Evolutionary conservation across 441 rosid genomes (phyloP).

Genomic region (Cnidoscolus chayamansa): DNA sequence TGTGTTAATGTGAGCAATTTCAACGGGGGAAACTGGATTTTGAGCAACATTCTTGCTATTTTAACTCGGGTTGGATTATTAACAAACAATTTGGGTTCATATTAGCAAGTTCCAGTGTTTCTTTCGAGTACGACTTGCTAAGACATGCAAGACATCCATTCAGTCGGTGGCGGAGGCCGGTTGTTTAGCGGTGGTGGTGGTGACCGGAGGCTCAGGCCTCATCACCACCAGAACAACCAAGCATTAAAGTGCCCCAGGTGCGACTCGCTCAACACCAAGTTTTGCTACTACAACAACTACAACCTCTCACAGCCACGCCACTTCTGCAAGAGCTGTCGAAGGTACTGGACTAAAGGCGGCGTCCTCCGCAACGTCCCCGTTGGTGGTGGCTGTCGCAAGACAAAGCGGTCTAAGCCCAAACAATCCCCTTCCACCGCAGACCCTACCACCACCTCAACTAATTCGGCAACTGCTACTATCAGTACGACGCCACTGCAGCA

Average conservation of each 20-base stretch:
- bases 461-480: slow-evolving; percentile 12
- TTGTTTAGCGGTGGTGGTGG: slow-evolving; percentile 43
- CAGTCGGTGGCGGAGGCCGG: slow-evolving; percentile 39
- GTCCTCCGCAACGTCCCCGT: slow-evolving; percentile 92
- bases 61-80: not conserved
- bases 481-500: slow-evolving; percentile 4
- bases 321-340: slow-evolving; percentile 87
- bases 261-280: slow-evolving; percentile 77
- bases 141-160: slow-evolving; percentile 54
- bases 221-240: slow-evolving; percentile 56
- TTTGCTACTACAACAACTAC: slow-evolving; percentile 91
- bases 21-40: not conserved
- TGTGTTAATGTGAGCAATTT: not conserved
- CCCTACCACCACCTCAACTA: slow-evolving; percentile 10
- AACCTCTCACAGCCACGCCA: slow-evolving; percentile 94
- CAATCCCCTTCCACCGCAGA: slow-evolving; percentile 19
- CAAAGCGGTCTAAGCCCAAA: slow-evolving; percentile 62
- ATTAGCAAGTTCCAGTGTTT: not conserved
- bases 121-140: not conserved
- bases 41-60: not conserved
- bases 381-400: slow-evolving; percentile 91
- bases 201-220: slow-evolving; percentile 68
- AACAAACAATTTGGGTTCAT: no score
- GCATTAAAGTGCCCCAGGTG: slow-evolving; percentile 90
- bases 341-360: slow-evolving; percentile 96